Evolutionary conservation across 495 filamentous ascomycete species (phyloP).

Genomic region (Coniosporium apollinis): DNA sequence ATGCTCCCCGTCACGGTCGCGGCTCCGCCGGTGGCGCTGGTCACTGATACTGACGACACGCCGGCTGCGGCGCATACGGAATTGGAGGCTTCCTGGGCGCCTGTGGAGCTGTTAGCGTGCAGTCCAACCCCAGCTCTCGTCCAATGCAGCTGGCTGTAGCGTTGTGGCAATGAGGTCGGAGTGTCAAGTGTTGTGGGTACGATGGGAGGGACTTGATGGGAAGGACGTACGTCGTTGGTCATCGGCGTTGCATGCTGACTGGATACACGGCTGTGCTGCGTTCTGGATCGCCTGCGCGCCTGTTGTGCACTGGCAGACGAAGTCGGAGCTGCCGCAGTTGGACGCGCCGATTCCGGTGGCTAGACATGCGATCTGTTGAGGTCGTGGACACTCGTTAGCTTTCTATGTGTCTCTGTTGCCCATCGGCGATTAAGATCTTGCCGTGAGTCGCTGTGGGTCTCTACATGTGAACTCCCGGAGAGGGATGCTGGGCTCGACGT

Average conservation of each 20-base stretch:
- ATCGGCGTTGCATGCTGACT: constrained; percentile 5
- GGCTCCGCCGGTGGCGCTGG: constrained; percentile 5
- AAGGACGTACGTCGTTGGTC: constrained; percentile 1
- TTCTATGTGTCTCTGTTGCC: too few relatives aligned
- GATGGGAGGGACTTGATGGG: background rate
- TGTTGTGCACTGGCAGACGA: constrained; percentile 21
- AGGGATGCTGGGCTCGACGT: too few relatives aligned
- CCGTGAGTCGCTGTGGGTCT: too few relatives aligned
- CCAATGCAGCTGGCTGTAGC: constrained; percentile 4
- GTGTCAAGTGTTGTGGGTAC: background rate
- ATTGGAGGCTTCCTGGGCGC: too few relatives aligned
- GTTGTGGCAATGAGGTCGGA: constrained; percentile 3
- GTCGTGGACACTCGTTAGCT: too few relatives aligned
- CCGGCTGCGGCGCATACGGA: background rate
- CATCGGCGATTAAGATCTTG: too few relatives aligned
- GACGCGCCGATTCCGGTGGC: constrained; percentile 12
- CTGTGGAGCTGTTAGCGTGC: too few relatives aligned
- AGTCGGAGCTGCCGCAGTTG: constrained; percentile 14
- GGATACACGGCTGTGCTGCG: constrained; percentile 11
- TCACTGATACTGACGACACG: background rate
- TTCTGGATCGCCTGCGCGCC: constrained; percentile 12
- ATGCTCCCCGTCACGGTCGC: constrained; percentile 3
- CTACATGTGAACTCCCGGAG: too few relatives aligned
- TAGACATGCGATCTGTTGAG: constrained; percentile 14
- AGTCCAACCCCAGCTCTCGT: too few relatives aligned